Conservation (phyloP, 345 rosid genomes). For the Murraya paniculata region DNA sequence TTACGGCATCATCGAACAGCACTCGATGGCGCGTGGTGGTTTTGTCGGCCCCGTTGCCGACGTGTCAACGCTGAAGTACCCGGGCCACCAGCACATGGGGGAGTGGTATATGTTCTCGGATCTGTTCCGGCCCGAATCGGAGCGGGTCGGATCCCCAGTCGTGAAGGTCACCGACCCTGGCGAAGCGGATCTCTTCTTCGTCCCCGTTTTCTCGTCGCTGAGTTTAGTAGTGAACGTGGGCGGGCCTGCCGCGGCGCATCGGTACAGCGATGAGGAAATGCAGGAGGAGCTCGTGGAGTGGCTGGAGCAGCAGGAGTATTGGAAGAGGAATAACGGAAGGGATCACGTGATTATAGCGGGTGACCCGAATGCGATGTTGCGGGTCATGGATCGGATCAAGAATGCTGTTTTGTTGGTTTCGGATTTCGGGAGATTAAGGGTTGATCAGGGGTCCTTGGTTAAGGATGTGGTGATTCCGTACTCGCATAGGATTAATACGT, state of each 20-base stretch:
- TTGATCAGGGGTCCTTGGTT: conserved; percentile 83
- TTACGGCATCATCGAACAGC: conserved; percentile 72
- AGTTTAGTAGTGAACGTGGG: conserved; percentile 67
- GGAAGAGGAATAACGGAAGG: conserved; percentile 72
- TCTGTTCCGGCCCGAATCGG: conserved; percentile 50
- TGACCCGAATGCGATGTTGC: conserved; percentile 84
- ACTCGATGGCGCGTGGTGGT: conserved; percentile 71
- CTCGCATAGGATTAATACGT: conserved; percentile 74
- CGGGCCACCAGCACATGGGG: conserved; percentile 99
- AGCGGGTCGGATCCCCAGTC: conserved; percentile 63
- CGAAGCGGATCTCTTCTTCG: conserved; percentile 83
- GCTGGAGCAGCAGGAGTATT: conserved; percentile 76
- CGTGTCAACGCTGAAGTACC: conserved; percentile 57
- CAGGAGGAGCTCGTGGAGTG: conserved; percentile 78
- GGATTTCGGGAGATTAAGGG: conserved; percentile 82
- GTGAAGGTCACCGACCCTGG: conserved; percentile 61
- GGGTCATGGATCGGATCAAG: conserved; percentile 62
- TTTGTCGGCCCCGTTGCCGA: conserved; percentile 31
- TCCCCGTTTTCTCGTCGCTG: conserved; percentile 84
- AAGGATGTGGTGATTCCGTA: conserved; percentile 92
- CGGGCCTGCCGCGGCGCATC: conserved; percentile 37
- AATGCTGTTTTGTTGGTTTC: conserved; percentile 63
- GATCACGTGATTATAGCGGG: conserved; percentile 86
- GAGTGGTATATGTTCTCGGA: conserved; percentile 92
- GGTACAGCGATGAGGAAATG: conserved; percentile 82